Evolutionary conservation across 75 land plant genomes (phyloP).

Genomic region (Gnetum montanum): DNA sequence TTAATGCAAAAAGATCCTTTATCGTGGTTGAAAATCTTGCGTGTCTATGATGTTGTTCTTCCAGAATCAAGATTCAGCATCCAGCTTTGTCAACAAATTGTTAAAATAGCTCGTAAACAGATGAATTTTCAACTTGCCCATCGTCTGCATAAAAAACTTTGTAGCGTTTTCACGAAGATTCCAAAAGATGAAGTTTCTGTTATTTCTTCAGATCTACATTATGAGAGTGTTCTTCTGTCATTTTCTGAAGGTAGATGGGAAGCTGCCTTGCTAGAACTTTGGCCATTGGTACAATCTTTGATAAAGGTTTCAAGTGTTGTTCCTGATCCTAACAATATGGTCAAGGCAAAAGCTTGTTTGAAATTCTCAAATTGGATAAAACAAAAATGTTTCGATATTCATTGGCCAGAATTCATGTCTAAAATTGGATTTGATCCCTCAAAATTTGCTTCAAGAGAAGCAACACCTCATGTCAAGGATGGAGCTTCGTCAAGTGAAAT

Average conservation of each 20-base stretch:
- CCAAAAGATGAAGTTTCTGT: slow-evolving; percentile 11
- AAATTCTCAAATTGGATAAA: slow-evolving; percentile 77
- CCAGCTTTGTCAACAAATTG: slow-evolving; percentile 45
- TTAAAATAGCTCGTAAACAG: slow-evolving; percentile 76
- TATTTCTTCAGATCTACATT: slow-evolving; percentile 33
- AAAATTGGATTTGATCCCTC: slow-evolving; percentile 28
- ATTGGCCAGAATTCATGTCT: slow-evolving; percentile 18
- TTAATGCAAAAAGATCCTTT: slow-evolving; percentile 55
- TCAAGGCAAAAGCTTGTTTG: slow-evolving; percentile 84
- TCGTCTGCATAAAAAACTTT: slow-evolving; percentile 39
- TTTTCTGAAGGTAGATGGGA: slow-evolving; percentile 59
- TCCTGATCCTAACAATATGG: slow-evolving; percentile 10
- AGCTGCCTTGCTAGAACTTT: slow-evolving; percentile 57
- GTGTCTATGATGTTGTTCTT: slow-evolving; percentile 45
- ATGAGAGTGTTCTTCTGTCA: slow-evolving; percentile 62
- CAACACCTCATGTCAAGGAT: neutral
- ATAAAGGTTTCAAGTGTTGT: slow-evolving; percentile 12
- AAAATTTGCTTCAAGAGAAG: neutral
- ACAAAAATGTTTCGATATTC: slow-evolving; percentile 14
- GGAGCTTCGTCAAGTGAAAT: neutral
- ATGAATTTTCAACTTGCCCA: slow-evolving; percentile 60
- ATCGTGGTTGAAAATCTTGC: slow-evolving; percentile 71
- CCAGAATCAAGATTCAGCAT: slow-evolving; percentile 47
- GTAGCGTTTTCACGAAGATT: slow-evolving; percentile 8
- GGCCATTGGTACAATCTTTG: slow-evolving; percentile 49